These are phyloP conservation scores for Saturnispora dispora DNA, from an alignment of 805 yeast genomes.

Conservation along the genomic window DNA sequence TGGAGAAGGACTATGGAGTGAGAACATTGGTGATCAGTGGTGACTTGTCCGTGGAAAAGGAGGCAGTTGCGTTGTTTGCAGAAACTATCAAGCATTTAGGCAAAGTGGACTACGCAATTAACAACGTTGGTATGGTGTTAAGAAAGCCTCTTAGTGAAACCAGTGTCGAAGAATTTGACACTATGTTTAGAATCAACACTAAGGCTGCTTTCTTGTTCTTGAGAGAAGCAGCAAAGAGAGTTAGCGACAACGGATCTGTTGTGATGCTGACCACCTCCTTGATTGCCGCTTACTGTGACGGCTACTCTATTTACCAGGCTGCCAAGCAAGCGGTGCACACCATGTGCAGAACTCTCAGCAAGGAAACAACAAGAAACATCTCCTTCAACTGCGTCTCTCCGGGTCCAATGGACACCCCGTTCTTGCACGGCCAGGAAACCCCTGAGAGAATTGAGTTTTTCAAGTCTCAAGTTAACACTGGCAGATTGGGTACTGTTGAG, in stretches of 20 bases:
- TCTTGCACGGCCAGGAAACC: conserved; percentile 53
- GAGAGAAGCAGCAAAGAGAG: conserved; percentile 43
- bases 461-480: conserved; percentile 40
- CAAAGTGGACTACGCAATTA: conserved; percentile 51
- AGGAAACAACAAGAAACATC: conserved; percentile 41
- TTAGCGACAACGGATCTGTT: conserved; percentile 45
- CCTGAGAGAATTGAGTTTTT: conserved; percentile 43
- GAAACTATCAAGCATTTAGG: conserved; percentile 39
- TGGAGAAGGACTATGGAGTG: conserved; percentile 30
- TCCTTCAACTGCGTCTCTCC: conserved; percentile 52
- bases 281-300: conserved; percentile 54
- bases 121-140: conserved; percentile 58
- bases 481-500: conserved; percentile 45
- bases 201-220: conserved; percentile 55
- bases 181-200: conserved; percentile 45
- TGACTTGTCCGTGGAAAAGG: conserved; percentile 34
- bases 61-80: conserved; percentile 37
- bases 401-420: conserved; percentile 62
- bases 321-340: conserved; percentile 48
- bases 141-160: conserved; percentile 50
- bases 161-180: conserved; percentile 45
- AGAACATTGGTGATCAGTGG: conserved; percentile 37
- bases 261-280: conserved; percentile 53
- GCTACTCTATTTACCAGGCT: conserved; percentile 47
- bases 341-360: conserved; percentile 45